Evolutionary conservation across 1,284 basidiomycete species (phyloP), one percentile per base, ranked within the genome.

Genomic region (Ceratobasidium sp.): DNA sequence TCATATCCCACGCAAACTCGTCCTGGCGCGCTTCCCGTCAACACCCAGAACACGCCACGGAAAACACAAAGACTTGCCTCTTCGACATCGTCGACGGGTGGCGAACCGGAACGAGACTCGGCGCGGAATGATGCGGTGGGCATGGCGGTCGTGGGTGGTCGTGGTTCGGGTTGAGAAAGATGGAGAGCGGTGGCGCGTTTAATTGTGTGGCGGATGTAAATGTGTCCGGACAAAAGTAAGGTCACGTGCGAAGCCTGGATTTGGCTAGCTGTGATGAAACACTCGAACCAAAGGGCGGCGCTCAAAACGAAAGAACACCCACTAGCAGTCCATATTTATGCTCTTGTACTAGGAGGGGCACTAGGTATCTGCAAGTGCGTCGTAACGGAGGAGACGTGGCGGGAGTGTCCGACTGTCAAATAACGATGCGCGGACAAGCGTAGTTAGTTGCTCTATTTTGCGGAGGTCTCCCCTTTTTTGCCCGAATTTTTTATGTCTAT

Each of bases 1-100:
- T 89, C 19, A 86, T 90, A 81, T 95, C 90, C 77, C 92, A 92
- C 80, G 85, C 90, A 8, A 87, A 84, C 0, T 71, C 68, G 31
- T 71, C 68, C 53, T 71, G 11, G 5, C 9, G 29, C 48, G n/a
- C 48, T 19, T 37, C 16, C 22, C 16, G 29, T 64, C 43, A 48
- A n/a, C 39, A 39, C 22, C 27, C n/a, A 29, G 24, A 24, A 27
- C 58, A 43, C 1, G 34, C n/a, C 34, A 61, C 11, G 27, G 31
- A 27, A 41, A n/a, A 19, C 22, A 14, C 27, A n/a, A 49, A 31
- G 2, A 22, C 63, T 31, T 24, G 51, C 63, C 41, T 51, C 48
- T 6, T 65, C 63, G 24, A 65, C 31, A 19, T 65, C 63, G 11
- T 65, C 63, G 14, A 7, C 63, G 29, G 46, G 41, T 22, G 62